These are phyloP conservation scores for Monosporascus sp. DNA, from an alignment of 2,329 filamentous ascomycete species.

Conservation along the genomic window DNA sequence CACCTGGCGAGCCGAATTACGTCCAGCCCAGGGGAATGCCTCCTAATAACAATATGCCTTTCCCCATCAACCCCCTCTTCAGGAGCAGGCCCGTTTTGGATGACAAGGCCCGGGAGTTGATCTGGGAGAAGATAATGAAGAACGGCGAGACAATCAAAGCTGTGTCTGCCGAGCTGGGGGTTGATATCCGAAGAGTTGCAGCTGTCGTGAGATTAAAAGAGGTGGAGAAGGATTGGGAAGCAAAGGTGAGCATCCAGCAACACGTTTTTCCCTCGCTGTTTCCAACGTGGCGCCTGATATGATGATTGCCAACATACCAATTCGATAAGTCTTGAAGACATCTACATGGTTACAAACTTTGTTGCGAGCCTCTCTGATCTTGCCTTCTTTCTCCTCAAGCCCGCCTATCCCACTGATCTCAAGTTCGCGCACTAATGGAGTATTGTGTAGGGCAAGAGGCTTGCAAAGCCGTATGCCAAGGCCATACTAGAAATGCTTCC, in stretches of 20 bases:
- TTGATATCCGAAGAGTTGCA: conserved; percentile 79
- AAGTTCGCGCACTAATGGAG: conserved; percentile 10
- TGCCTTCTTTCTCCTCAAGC: conserved; percentile 9
- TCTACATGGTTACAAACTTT: conserved; percentile 76
- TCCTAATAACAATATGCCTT: conserved; percentile 41
- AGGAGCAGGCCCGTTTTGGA: conserved; percentile 67
- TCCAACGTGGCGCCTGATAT: conserved; percentile 26
- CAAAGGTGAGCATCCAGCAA: conserved; percentile 56
- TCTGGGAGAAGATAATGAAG: conserved; percentile 64
- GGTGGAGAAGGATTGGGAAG: conserved; percentile 72
- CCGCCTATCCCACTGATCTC: conserved; percentile 1
- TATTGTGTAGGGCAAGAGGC: conserved; percentile 59
- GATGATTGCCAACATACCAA: conserved; percentile 62
- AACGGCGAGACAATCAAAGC: conserved; percentile 64
- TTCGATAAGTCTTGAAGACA: conserved; percentile 99
- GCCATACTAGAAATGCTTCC: conserved; percentile 79
- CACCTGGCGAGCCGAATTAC: conserved; percentile 11
- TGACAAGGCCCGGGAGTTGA: conserved; percentile 64
- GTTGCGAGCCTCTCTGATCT: conserved; percentile 71
- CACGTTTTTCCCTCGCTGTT: conserved; percentile 5
- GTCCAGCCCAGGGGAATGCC: not conserved
- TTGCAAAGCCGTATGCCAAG: conserved; percentile 71
- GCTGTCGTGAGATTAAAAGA: conserved; percentile 82
- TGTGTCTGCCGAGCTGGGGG: conserved; percentile 69
- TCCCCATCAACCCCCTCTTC: conserved; percentile 69